Percentiles rank a stretch among this genome's conserved stretches.
These are phyloP conservation scores for Achaetomiella virescens DNA, from an alignment of 495 filamentous ascomycete genomes.

Conservation along the genomic window DNA sequence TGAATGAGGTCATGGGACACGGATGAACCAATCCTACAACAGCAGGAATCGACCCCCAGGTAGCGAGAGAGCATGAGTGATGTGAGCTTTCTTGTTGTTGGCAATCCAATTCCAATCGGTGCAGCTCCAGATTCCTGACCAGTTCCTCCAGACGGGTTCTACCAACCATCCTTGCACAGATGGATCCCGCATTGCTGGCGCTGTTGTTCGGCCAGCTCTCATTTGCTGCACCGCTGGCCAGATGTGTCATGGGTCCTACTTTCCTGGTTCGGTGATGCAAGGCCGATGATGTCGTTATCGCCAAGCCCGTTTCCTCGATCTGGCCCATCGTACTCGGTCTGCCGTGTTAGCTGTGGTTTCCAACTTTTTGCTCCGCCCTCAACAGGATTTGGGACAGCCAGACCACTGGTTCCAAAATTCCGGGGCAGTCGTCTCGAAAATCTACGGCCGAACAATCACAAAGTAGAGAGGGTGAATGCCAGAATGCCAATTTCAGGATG, in stretches of 20 bases:
- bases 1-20: slow-evolving; percentile 1
- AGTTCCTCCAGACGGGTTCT: neutral
- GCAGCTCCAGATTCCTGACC: neutral
- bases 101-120: neutral
- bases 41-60: neutral
- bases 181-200: neutral
- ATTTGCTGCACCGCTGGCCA: neutral
- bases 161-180: neutral
- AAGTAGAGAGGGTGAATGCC: no score
- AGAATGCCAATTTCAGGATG: no score
- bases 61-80: no score
- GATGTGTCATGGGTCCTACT: no score
- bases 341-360: neutral
- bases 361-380: no score
- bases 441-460: no score
- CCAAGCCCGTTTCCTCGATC: neutral
- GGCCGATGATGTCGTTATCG: neutral
- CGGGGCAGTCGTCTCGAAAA: no score
- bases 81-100: no score
- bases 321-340: no score
- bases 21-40: neutral
- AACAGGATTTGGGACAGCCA: no score
- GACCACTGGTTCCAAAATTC: no score
- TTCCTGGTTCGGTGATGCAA: neutral
- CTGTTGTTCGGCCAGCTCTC: neutral